phyloP scores from a whole-genome alignment of 1,284 basidiomycete species.

The Cryptococcus amylolentus region DNA sequence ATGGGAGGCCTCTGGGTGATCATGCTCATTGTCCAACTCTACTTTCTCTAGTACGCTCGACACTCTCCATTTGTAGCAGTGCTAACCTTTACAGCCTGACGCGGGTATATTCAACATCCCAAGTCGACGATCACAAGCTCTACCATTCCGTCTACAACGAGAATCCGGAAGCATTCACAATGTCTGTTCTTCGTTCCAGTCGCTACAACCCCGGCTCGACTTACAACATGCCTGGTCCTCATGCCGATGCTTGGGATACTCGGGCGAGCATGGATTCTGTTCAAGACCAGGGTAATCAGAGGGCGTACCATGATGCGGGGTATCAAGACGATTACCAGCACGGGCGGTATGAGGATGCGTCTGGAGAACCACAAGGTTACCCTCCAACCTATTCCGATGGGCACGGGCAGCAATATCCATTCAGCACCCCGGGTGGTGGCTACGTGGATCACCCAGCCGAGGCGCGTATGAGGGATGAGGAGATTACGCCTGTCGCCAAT shows the following conservation, averaged over 20 bases:
- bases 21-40: slow-evolving; percentile 68
- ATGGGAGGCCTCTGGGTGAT: slow-evolving; percentile 82
- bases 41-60: slow-evolving; percentile 40
- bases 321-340: neutral
- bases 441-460: slow-evolving; percentile 24
- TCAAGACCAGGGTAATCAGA: slow-evolving; percentile 14
- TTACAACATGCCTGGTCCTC: slow-evolving; percentile 25
- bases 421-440: slow-evolving; percentile 17
- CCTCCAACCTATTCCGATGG: slow-evolving; percentile 3
- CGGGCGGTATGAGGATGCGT: slow-evolving; percentile 26
- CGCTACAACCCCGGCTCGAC: slow-evolving; percentile 59
- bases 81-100: slow-evolving; percentile 55
- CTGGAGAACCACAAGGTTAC: slow-evolving; percentile 15
- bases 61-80: neutral
- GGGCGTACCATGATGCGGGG: slow-evolving; percentile 14
- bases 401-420: slow-evolving; percentile 12
- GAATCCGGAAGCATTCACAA: slow-evolving; percentile 57
- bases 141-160: slow-evolving; percentile 67
- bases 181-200: slow-evolving; percentile 57
- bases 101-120: slow-evolving; percentile 67
- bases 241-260: slow-evolving; percentile 67
- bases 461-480: slow-evolving; percentile 19
- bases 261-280: slow-evolving; percentile 57
- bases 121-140: slow-evolving; percentile 72
- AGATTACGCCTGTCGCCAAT: slow-evolving; percentile 23